phyloP scores from a whole-genome alignment of 176 grass and related monocot species.

The Oryza officinalis region DNA sequence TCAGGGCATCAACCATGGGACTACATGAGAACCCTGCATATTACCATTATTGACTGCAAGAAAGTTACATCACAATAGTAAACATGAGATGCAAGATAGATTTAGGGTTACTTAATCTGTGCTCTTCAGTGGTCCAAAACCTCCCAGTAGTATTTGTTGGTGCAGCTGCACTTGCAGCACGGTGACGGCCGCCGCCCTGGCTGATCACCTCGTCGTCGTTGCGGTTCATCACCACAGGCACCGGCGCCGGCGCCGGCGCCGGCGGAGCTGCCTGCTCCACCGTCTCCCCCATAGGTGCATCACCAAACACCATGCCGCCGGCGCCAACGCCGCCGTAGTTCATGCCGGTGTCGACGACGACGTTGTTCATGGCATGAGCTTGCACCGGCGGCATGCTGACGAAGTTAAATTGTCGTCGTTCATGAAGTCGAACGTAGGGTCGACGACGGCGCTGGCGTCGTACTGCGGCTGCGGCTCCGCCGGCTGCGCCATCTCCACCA shows the following conservation, averaged over 20 bases:
- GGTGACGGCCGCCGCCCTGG: neutral
- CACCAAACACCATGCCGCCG: neutral
- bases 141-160: neutral
- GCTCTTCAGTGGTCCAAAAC: conserved; percentile 20
- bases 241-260: too few relatives aligned
- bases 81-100: too few relatives aligned
- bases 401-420: neutral
- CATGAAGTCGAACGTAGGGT: neutral
- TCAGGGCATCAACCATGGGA: too few relatives aligned
- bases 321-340: neutral
- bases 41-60: too few relatives aligned
- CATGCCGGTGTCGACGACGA: neutral
- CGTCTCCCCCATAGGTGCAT: neutral
- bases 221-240: too few relatives aligned
- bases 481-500: neutral
- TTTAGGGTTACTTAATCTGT: too few relatives aligned
- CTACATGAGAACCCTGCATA: too few relatives aligned
- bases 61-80: too few relatives aligned
- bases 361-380: neutral
- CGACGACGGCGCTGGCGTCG: neutral
- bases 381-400: neutral
- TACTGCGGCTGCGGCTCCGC: neutral
- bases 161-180: too few relatives aligned
- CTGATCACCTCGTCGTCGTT: neutral
- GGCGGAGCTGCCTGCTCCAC: neutral